These are phyloP conservation scores for Vaccinium corymbosum DNA, from an alignment of 148 eudicot species.

Conservation along the genomic window DNA sequence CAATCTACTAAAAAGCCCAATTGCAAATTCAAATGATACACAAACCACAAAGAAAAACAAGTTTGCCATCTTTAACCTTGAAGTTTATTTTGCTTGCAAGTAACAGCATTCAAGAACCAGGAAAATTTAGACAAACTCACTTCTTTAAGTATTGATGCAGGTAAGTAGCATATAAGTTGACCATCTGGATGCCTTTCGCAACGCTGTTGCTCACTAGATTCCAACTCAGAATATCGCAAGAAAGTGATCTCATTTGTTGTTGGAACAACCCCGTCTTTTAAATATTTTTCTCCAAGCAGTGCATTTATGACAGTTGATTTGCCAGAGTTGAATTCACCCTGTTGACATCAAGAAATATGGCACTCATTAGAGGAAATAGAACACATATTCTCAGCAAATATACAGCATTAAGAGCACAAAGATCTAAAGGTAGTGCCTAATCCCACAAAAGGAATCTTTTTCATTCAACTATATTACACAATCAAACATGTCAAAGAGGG, in stretches of 20 bases:
- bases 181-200: slow-evolving; percentile 93
- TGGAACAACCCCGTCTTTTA: slow-evolving; percentile 93
- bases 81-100: background rate
- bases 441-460: background rate
- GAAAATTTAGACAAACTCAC: slow-evolving; percentile 35
- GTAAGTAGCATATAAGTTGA: slow-evolving; percentile 73
- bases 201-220: slow-evolving; percentile 50
- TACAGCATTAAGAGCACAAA: background rate
- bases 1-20: background rate
- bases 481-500: background rate
- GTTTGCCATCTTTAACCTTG: background rate
- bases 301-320: slow-evolving; percentile 96
- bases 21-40: slow-evolving; percentile 1
- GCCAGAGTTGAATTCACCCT: slow-evolving; percentile 99
- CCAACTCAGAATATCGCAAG: slow-evolving; percentile 64
- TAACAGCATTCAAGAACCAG: background rate
- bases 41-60: background rate
- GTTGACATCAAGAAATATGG: slow-evolving; percentile 20
- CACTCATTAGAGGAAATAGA: background rate
- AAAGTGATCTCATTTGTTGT: slow-evolving; percentile 98
- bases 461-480: background rate
- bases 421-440: background rate
- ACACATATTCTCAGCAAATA: background rate
- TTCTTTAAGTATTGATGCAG: slow-evolving; percentile 78
- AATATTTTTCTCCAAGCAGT: slow-evolving; percentile 73